Evolutionary conservation across 306 rosid species (phyloP), one percentile per base, ranked within the genome.

Genomic region (Sicyos baderoa): DNA sequence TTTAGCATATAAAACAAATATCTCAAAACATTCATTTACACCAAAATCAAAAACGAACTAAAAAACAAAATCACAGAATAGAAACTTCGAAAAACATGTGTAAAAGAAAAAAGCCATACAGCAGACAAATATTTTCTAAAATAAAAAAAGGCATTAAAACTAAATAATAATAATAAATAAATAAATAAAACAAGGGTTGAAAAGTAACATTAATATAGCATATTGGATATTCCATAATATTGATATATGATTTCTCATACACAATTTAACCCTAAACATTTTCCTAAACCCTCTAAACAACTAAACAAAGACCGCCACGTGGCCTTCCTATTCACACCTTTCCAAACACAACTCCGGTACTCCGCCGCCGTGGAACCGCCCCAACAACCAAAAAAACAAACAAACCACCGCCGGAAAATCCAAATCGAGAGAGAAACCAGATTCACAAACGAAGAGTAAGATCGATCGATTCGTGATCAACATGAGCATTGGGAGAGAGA

Each of bases 401-500:
- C 0, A 52, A 22, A 27, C 58, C 17, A 54, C 15, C 19, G 22
- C 27, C 48, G 56, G 9, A 15, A 22, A 44, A 18, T n/a, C 21
- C 7, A 54, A 9, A 0, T 0, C 54, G 47, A 8, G 0, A n/a
- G 10, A 16, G n/a, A 19, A 19, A 6, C 3, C 7, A 16, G 55
- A 59, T 71, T 84, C 76, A 86, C 42, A 86, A 53, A 61, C 80
- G 91, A 65, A 86, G 91, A 1, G 80, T 79, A 69, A 86, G 91
- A 58, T 86, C 91, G 51, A 86, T 81, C 67, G 76, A 72, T 29
- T 79, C 73, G 22, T 74, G 75, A 4, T 73, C 55, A 11, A 71
- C 68, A 49, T 73, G 15, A 5, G 19, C 9, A 7, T 73, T 59
- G 0, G 74, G 84, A 4, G 74, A 66, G 45, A 76, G 32, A 68